phyloP scores from a whole-genome alignment of 129 eudicot species.

The Artemisia argyi region DNA sequence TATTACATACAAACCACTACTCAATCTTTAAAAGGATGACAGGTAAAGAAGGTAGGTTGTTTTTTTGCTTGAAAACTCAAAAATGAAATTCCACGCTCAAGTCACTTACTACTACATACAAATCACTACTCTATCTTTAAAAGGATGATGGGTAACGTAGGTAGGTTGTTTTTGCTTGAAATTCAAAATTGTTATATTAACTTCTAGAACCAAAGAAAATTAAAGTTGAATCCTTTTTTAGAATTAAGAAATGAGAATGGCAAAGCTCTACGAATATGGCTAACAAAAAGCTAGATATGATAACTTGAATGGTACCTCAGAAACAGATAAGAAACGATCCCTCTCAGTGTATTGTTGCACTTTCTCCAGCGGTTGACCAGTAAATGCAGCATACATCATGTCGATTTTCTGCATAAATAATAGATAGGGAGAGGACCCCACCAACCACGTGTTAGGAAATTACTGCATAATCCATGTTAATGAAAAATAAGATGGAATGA shows the following conservation, averaged over 20 bases:
- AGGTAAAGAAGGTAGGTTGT: too few relatives aligned
- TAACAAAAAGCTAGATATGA: conserved; percentile 13
- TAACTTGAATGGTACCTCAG: conserved; percentile 59
- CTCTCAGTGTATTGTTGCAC: conserved; percentile 82
- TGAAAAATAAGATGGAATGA: not conserved
- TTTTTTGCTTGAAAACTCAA: too few relatives aligned
- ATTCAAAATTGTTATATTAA: too few relatives aligned
- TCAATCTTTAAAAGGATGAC: too few relatives aligned
- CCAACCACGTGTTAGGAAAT: not conserved
- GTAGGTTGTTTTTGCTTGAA: too few relatives aligned
- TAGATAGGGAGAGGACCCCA: not conserved
- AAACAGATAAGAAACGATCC: conserved; percentile 77
- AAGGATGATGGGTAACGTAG: too few relatives aligned
- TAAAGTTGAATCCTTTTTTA: not conserved
- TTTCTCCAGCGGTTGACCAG: conserved; percentile 80
- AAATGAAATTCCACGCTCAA: not conserved
- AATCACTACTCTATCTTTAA: not conserved
- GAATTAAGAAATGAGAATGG: not conserved
- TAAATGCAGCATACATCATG: conserved; percentile 83
- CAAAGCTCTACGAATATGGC: not conserved
- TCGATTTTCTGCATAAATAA: conserved; percentile 43
- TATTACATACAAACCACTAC: not conserved
- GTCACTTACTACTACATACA: not conserved
- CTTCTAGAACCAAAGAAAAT: not conserved
- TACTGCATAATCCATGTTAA: not conserved